Conservation (phyloP, 768 basidiomycete species). For the Lactarius psammicola region DNA sequence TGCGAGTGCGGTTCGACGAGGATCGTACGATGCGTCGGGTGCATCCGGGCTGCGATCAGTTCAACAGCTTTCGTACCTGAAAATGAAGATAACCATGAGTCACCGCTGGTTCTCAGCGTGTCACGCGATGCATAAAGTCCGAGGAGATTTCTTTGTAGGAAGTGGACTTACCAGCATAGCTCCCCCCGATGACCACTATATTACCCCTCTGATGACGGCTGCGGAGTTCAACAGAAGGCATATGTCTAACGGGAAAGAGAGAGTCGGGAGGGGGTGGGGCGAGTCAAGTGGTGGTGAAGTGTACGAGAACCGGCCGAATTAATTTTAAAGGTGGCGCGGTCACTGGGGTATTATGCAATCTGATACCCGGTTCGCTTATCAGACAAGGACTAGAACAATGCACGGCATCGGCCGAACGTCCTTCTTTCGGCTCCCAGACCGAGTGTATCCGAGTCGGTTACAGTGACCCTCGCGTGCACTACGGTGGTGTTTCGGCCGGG, state of each 20-base stretch:
- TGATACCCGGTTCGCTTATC: neutral
- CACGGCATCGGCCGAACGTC: neutral
- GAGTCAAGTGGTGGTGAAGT: neutral
- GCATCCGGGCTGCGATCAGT: slow-evolving; percentile 30
- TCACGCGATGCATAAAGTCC: neutral
- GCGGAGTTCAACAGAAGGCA: slow-evolving; percentile 7
- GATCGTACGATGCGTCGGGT: slow-evolving; percentile 33
- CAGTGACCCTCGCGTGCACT: too few species aligned
- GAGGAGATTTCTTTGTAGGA: neutral
- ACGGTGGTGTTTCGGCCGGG: too few species aligned
- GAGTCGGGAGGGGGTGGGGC: neutral
- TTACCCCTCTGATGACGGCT: slow-evolving; percentile 29
- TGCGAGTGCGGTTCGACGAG: slow-evolving; percentile 40
- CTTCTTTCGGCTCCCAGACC: neutral
- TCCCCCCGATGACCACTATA: slow-evolving; percentile 39
- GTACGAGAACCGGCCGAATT: neutral
- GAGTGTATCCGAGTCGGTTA: too few species aligned
- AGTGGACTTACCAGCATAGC: slow-evolving; percentile 36
- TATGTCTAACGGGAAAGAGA: neutral
- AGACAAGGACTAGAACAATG: neutral
- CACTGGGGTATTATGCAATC: neutral
- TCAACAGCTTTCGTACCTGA: slow-evolving; percentile 32
- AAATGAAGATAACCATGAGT: neutral
- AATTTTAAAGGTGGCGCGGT: neutral
- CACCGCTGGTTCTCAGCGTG: neutral